Evolutionary conservation across 768 basidiomycete species (phyloP), one percentile per base, ranked within the genome.

Genomic region (Pleurotus tuber-regium): DNA sequence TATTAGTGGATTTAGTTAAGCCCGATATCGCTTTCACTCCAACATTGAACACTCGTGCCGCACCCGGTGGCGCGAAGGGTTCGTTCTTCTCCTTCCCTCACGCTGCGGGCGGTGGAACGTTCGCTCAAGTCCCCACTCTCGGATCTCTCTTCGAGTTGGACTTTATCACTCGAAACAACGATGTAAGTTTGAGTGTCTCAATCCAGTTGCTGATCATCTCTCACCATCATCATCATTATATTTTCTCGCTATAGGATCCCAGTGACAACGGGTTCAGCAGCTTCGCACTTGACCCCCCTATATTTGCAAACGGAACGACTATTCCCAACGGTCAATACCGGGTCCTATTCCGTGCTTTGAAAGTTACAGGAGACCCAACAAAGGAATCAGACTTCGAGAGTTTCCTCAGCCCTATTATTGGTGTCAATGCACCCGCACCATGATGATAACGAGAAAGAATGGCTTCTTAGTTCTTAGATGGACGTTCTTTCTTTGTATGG

Each of bases 1-100:
- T 82, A 38, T 68, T 71, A 11, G 57, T 76, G 12, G 81, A 83
- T 55, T 70, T 83, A 11, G 81, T 83, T 1, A 63, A 64, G 24
- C 44, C 75, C 1, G 58, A 71, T 54, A 69, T 72, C 58, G 63
- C 70, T 16, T 62, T 82, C 54, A 66, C 55, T 3, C 36, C 52
- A 3, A 53, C 44, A 10, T 29, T 49, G 33, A 49, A 47, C 35
- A 38, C 28, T n/a, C 52, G 52, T 25, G 26, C 36, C 25, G n/a
- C n/a, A n/a, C 9, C 46, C 44, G 30, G 26, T 50, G 51, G 23
- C 41, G 49, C 14, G 39, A 44, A 31, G 24, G 49, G 50, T 18
- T 66, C 64, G n/a, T 64, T 67, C 57, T 71, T 77, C 61, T 66
- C 69, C 12, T 77, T 78, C 67, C 68, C 74, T 5, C 18, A 35